Percentiles rank a stretch among this genome's conserved stretches.
phyloP scores from a whole-genome alignment of 768 basidiomycete species.

The Suillus ampliporus region DNA sequence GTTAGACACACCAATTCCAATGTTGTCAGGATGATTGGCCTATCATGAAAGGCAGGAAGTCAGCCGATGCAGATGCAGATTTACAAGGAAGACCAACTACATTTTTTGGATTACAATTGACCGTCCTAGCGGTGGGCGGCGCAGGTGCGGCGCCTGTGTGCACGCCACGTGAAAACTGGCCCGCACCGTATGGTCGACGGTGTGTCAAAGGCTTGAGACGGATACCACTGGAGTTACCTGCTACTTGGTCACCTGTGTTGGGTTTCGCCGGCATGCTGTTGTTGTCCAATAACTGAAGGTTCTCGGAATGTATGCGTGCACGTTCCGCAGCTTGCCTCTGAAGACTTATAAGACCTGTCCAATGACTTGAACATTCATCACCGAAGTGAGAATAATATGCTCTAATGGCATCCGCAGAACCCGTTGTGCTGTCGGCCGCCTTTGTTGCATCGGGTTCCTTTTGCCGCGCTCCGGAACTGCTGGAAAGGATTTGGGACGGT shows the following conservation, averaged over 20 bases:
- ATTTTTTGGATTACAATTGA: background rate
- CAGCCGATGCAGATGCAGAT: background rate
- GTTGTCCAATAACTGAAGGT: background rate
- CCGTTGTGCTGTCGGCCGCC: background rate
- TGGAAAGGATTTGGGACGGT: background rate
- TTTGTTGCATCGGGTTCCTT: background rate
- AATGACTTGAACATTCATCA: background rate
- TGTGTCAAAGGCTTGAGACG: background rate
- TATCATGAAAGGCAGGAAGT: background rate
- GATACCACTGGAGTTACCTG: background rate
- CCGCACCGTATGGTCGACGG: background rate
- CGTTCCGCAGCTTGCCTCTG: background rate
- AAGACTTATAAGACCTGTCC: background rate
- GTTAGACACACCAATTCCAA: background rate
- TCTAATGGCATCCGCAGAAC: background rate
- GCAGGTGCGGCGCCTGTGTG: background rate
- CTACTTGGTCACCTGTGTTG: background rate
- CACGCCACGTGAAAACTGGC: background rate
- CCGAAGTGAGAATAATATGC: background rate
- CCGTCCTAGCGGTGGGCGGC: too few species aligned
- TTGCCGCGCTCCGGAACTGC: background rate
- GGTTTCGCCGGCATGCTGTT: background rate
- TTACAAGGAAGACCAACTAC: background rate
- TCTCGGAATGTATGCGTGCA: background rate
- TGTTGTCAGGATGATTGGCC: background rate